Evolutionary conservation across 257 asterid species (phyloP).

Genomic region (Primulina eburnea): DNA sequence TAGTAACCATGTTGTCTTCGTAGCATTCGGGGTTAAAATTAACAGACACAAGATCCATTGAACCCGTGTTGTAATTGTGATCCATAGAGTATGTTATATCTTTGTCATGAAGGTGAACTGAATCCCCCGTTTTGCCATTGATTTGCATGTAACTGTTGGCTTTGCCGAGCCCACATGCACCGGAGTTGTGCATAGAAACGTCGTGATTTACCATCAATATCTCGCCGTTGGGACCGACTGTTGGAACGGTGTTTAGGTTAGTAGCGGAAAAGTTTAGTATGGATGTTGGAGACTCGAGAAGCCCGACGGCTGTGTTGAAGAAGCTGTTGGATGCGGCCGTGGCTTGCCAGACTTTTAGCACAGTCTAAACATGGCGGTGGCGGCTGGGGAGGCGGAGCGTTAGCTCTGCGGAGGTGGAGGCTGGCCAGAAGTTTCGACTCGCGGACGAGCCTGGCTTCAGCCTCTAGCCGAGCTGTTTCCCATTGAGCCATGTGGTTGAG

Average conservation of each 20-base stretch:
- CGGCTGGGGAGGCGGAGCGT: constrained; percentile 7
- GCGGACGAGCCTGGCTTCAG: constrained; percentile 44
- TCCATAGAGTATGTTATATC: constrained; percentile 6
- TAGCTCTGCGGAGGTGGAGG: constrained; percentile 18
- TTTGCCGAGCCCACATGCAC: constrained; percentile 15
- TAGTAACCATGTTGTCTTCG: not conserved
- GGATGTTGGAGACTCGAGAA: constrained; percentile 44
- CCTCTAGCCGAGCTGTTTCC: constrained; percentile 60
- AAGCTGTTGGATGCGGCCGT: constrained; percentile 21
- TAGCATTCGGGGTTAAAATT: constrained; percentile 6
- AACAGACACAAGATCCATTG: constrained; percentile 1
- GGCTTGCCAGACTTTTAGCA: constrained; percentile 48
- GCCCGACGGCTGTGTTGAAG: constrained; percentile 19
- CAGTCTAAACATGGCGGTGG: constrained; percentile 40
- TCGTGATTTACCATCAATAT: constrained; percentile 9
- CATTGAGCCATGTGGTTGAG: constrained; percentile 63
- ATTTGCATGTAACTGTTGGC: constrained; percentile 3
- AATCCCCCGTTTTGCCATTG: constrained; percentile 26
- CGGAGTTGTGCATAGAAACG: constrained; percentile 3
- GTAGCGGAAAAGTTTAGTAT: constrained; percentile 33
- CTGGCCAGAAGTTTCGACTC: constrained; percentile 27
- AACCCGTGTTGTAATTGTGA: constrained; percentile 24
- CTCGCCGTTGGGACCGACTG: not conserved
- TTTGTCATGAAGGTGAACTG: not conserved
- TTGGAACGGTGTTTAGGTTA: constrained; percentile 7